Base-by-base conservation (phyloP, 2,329 filamentous ascomycete genomes). In the Scedosporium aurantiacum region DNA sequence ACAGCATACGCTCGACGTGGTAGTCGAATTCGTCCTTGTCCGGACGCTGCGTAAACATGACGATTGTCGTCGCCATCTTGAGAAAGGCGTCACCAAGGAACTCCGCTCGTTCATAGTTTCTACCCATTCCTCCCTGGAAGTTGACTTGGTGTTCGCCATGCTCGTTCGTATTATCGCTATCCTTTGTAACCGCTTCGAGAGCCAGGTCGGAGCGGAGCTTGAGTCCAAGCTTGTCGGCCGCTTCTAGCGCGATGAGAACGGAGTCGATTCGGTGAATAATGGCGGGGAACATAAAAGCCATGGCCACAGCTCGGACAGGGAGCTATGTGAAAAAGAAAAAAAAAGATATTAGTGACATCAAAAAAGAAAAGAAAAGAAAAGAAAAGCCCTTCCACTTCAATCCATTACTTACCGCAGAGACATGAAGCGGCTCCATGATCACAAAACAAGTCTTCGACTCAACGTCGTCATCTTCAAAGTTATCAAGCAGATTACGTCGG, bases 1-100 rank as follows among this genome's bases (percentile, higher is more conserved):
- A 81, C 21, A 88, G 70, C 93, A 97, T 97, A 16, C 94, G 86
- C 66, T 91, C 87, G 6, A 96, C 89, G 68, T 99, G 94, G 67
- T 90, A 94, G 61, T 90, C 85, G 57, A 87, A 95, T 69, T 99
- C 94, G 65, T 91, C 85, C 64, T 88, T 84, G 57, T 89, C 82
- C 0, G 91, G 90, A 21, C 89, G 85, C 28, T 85, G 80, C 0
- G 88, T 87, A 70, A 89, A 97, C 0, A 96, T 78, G 0, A 91
- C 86, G 60, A 99, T 91, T 0, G 92, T 93, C 0, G 93, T 97
- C 10, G 90, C 90, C 86, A 97, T 93, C 74, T 99, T 99, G 63
- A 99, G 79, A 68, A 97, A 96, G 40, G 88, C 89, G 71, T 99
- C 94, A 0, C 94, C 94, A 2, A 97, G 79, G 63, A 97, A 96